These are phyloP conservation scores for Giardia duodenalis DNA, from an alignment of 208 protist species.

Conservation along the genomic window DNA sequence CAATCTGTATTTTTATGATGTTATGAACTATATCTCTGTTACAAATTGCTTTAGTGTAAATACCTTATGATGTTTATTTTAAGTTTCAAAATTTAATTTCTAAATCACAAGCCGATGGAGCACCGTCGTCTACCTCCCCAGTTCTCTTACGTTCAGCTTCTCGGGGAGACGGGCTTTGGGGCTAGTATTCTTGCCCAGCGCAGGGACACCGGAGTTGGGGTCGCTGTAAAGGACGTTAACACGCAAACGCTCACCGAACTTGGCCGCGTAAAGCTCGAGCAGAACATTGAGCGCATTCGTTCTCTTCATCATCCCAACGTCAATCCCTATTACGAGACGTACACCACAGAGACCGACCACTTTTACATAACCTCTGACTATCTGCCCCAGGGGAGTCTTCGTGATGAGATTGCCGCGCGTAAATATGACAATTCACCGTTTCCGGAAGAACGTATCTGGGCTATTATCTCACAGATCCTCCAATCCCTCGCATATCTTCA, in stretches of 20 bases:
- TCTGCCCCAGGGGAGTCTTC: not conserved
- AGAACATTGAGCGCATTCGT: not conserved
- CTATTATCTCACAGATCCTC: not conserved
- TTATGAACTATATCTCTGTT: no score
- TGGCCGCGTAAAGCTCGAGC: not conserved
- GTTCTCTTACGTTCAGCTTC: not conserved
- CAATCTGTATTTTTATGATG: no score
- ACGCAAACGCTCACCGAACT: not conserved
- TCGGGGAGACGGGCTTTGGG: not conserved
- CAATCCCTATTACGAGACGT: not conserved
- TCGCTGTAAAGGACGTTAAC: not conserved
- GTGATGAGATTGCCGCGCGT: not conserved
- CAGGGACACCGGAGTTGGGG: not conserved
- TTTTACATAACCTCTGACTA: not conserved
- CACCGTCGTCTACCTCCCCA: not conserved
- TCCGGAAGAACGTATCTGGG: not conserved
- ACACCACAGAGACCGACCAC: not conserved
- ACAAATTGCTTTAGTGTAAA: no score
- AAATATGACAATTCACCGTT: not conserved
- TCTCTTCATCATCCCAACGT: not conserved
- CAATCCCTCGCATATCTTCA: not conserved
- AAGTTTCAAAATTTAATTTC: no score
- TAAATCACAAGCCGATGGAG: not conserved
- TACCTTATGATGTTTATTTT: no score
- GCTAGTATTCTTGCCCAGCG: not conserved